Conservation (phyloP, 2,329 filamentous ascomycete genomes). For the Neodidymelliopsis sp. region DNA sequence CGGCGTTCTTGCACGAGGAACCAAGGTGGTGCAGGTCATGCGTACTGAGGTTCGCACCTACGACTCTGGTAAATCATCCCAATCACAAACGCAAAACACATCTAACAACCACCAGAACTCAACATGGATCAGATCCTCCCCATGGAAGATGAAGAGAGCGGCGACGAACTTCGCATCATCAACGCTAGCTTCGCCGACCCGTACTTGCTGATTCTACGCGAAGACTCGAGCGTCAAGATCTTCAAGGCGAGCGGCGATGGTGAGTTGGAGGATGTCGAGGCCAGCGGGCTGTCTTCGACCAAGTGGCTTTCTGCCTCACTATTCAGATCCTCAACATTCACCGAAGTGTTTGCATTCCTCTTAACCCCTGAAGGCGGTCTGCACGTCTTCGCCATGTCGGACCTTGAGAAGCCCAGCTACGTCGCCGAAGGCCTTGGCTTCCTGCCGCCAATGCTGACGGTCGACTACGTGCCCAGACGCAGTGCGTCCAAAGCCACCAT, state of each 20-base stretch:
- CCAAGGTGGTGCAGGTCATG: conserved; percentile 85
- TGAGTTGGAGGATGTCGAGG: conserved; percentile 83
- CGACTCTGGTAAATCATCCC: conserved; percentile 73
- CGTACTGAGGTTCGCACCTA: conserved; percentile 89
- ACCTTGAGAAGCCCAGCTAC: conserved; percentile 75
- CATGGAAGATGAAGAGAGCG: conserved; percentile 83
- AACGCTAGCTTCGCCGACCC: conserved; percentile 87
- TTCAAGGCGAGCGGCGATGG: conserved; percentile 80
- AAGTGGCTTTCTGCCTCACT: conserved; percentile 87
- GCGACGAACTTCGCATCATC: conserved; percentile 77
- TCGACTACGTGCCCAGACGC: conserved; percentile 73
- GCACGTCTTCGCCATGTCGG: conserved; percentile 78
- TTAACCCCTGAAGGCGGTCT: conserved; percentile 78
- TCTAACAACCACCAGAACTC: conserved; percentile 66
- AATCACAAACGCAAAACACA: neutral
- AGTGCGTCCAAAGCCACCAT: conserved; percentile 76
- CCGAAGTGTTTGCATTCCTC: conserved; percentile 75
- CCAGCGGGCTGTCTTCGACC: conserved; percentile 64
- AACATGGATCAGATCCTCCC: conserved; percentile 90
- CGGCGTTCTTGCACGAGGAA: conserved; percentile 80
- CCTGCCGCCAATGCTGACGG: conserved; percentile 76
- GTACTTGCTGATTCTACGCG: conserved; percentile 81
- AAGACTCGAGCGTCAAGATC: conserved; percentile 81
- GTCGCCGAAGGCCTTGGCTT: conserved; percentile 78
- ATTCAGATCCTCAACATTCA: conserved; percentile 69